These are phyloP conservation scores for Gossypium schwendimanii DNA, from an alignment of 441 rosid genomes.

Conservation along the genomic window DNA sequence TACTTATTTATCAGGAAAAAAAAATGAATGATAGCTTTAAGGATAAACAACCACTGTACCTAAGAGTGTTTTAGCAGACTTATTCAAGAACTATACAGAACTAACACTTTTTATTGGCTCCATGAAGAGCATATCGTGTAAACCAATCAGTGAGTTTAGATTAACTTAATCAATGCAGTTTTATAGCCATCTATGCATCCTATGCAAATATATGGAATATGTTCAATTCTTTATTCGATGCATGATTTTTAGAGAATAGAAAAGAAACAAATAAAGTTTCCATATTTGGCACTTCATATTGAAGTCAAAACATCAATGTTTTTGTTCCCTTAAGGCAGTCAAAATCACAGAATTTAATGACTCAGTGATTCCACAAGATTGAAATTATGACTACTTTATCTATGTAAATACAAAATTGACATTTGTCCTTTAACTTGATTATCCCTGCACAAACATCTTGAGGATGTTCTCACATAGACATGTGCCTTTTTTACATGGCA, in stretches of 20 bases:
- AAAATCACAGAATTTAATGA: slow-evolving; percentile 3
- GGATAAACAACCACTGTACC: background rate
- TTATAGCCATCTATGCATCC: background rate
- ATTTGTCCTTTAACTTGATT: slow-evolving; percentile 1
- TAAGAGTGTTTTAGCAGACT: background rate
- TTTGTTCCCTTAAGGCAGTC: background rate
- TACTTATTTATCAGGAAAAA: background rate
- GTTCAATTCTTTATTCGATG: background rate
- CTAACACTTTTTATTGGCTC: slow-evolving; percentile 3
- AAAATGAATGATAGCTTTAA: background rate
- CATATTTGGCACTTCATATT: background rate
- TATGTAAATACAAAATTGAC: background rate
- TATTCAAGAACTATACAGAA: background rate
- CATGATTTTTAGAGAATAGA: background rate
- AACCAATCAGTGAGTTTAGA: background rate
- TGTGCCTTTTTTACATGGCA: background rate
- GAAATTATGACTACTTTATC: background rate
- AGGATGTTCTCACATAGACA: background rate
- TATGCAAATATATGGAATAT: background rate
- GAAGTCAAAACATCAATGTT: background rate
- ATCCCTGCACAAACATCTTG: background rate
- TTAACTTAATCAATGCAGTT: background rate
- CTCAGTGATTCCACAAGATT: background rate
- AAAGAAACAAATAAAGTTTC: background rate
- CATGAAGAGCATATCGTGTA: background rate